phyloP scores from a whole-genome alignment of 192 early-diverging fungal genomes.

The Backusella macrospora region DNA sequence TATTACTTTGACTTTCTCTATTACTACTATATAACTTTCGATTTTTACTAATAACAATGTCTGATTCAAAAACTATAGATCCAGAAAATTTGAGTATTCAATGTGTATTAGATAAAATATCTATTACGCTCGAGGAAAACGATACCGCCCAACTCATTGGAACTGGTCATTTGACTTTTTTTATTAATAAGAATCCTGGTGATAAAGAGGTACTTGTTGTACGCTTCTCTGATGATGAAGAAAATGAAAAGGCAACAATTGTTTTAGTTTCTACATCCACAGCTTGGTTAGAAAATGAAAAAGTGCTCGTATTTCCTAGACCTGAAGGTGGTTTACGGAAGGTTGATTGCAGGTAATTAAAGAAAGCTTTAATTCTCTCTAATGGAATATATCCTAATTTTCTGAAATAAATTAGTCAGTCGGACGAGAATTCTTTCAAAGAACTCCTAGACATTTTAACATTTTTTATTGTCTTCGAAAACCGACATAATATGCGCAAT shows the following conservation, averaged over 20 bases:
- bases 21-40: not conserved
- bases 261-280: conserved; percentile 6
- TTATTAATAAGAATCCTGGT: not conserved
- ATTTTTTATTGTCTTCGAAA: conserved; percentile 33
- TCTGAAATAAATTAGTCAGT: not conserved
- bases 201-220: not conserved
- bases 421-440: not conserved
- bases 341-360: conserved; percentile 9
- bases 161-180: conserved; percentile 3
- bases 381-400: not conserved
- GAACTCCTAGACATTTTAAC: conserved; percentile 24
- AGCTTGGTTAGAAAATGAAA: conserved; percentile 16
- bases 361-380: not conserved
- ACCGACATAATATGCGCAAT: conserved; percentile 31
- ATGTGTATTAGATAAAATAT: conserved; percentile 9
- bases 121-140: not conserved
- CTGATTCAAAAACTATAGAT: not conserved
- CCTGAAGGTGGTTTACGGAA: conserved; percentile 15
- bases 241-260: conserved; percentile 8
- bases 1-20: not conserved
- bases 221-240: conserved; percentile 6
- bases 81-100: not conserved
- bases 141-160: not conserved
- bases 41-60: not conserved
- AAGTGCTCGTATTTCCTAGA: not conserved